These are phyloP conservation scores for Chalara sp. DNA, from an alignment of 2,329 filamentous ascomycete species.

Conservation along the genomic window DNA sequence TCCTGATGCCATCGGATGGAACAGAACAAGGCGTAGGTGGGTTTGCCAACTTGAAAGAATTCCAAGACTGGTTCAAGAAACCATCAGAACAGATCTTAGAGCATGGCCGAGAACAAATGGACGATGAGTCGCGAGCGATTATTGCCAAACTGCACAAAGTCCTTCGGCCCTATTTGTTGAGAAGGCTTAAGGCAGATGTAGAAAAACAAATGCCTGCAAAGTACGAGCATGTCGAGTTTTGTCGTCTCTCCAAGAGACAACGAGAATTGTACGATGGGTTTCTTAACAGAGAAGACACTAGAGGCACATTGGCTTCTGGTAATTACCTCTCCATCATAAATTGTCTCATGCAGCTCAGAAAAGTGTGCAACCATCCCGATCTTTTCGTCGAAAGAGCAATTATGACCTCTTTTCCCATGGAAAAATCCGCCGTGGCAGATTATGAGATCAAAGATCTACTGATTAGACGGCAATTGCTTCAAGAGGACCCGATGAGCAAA, in stretches of 20 bases:
- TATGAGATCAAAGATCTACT: slow-evolving; percentile 68
- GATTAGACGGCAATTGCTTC: slow-evolving; percentile 60
- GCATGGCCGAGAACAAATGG: slow-evolving; percentile 87
- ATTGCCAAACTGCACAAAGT: slow-evolving; percentile 93
- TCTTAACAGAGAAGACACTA: slow-evolving; percentile 81
- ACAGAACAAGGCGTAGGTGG: slow-evolving; percentile 72
- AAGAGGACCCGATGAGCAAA: slow-evolving; percentile 51
- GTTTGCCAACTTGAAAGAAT: slow-evolving; percentile 92
- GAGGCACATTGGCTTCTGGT: slow-evolving; percentile 80
- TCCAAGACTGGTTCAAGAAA: slow-evolving; percentile 91
- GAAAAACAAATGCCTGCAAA: slow-evolving; percentile 99
- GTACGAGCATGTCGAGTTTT: slow-evolving; percentile 95
- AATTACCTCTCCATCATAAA: slow-evolving; percentile 99
- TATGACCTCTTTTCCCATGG: slow-evolving; percentile 93
- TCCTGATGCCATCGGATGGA: slow-evolving; percentile 83
- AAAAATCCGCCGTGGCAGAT: slow-evolving; percentile 65
- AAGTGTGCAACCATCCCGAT: slow-evolving; percentile 98
- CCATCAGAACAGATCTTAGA: slow-evolving; percentile 95
- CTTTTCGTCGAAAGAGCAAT: slow-evolving; percentile 94
- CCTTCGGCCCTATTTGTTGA: slow-evolving; percentile 81
- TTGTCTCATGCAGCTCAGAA: slow-evolving; percentile 92
- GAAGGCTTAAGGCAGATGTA: slow-evolving; percentile 89
- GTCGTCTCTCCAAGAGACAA: slow-evolving; percentile 89
- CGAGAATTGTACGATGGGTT: slow-evolving; percentile 96
- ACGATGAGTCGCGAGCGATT: slow-evolving; percentile 85